Evolutionary conservation across 352 stramenopile species (phyloP).

Genomic region (Plasmopara viticola): DNA sequence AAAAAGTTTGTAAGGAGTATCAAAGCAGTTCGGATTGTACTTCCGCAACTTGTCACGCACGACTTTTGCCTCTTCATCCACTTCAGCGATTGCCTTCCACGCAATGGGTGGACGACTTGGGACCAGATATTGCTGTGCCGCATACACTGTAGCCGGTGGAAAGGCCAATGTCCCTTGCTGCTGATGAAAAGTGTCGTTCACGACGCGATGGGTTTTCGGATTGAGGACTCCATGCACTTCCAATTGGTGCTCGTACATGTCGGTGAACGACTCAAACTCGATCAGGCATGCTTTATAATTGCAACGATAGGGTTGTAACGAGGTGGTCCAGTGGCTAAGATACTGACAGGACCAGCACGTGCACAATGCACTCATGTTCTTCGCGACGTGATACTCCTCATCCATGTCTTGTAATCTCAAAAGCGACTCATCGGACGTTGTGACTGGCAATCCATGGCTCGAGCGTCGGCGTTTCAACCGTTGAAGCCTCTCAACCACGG

Average conservation of each 20-base stretch:
- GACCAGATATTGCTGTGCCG: slow-evolving; percentile 33
- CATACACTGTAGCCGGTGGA: slow-evolving; percentile 54
- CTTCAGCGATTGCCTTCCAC: slow-evolving; percentile 39
- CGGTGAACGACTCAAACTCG: slow-evolving; percentile 31
- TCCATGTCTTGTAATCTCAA: slow-evolving; percentile 16
- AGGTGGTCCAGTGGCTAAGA: slow-evolving; percentile 12
- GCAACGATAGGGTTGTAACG: slow-evolving; percentile 14
- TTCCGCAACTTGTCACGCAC: slow-evolving; percentile 20
- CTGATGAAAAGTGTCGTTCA: slow-evolving; percentile 32
- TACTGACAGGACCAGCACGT: slow-evolving; percentile 11
- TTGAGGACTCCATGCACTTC: slow-evolving; percentile 38
- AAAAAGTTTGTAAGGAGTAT: slow-evolving; percentile 27
- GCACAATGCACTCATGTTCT: slow-evolving; percentile 11
- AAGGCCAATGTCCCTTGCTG: slow-evolving; percentile 20
- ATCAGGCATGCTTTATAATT: slow-evolving; percentile 15
- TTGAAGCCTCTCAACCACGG: not conserved
- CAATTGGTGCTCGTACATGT: slow-evolving; percentile 56
- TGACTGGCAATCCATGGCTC: slow-evolving; percentile 9
- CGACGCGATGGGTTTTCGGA: slow-evolving; percentile 28
- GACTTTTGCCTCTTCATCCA: slow-evolving; percentile 35
- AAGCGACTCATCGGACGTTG: slow-evolving; percentile 1
- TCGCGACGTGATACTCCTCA: slow-evolving; percentile 17
- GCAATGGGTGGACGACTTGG: slow-evolving; percentile 24
- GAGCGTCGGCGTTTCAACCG: slow-evolving; percentile 12
- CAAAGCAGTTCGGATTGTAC: slow-evolving; percentile 5